Conservation (phyloP, 2,329 filamentous ascomycete species). For the Aspergillus transmontanensis region DNA sequence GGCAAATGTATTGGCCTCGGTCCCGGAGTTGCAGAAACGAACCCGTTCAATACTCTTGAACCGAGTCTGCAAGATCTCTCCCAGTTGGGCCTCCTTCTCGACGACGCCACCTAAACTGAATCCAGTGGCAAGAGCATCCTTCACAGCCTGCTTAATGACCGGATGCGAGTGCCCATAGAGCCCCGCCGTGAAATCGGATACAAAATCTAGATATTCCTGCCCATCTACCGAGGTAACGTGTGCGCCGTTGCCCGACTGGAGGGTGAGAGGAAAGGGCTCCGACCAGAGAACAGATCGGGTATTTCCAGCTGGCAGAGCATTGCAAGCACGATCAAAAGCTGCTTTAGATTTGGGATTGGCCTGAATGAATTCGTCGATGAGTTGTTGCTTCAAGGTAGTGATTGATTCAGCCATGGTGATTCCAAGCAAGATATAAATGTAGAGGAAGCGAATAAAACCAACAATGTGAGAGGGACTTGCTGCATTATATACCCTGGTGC, state of each 20-base stretch:
- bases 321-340: too few species aligned
- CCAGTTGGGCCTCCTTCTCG: conserved; percentile 56
- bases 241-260: conserved; percentile 29
- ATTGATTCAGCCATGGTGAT: too few species aligned
- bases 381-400: too few species aligned
- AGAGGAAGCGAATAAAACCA: too few species aligned
- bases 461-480: too few species aligned
- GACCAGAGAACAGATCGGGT: conserved; percentile 29
- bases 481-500: too few species aligned
- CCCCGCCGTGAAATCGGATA: conserved; percentile 66
- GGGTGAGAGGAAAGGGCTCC: conserved; percentile 36
- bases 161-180: conserved; percentile 68
- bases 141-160: conserved; percentile 53
- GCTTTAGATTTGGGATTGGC: too few species aligned
- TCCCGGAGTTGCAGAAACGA: conserved; percentile 67
- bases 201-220: conserved; percentile 58
- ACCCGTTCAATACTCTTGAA: conserved; percentile 58
- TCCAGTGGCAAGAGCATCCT: conserved; percentile 50
- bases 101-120: conserved; percentile 60
- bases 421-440: too few species aligned
- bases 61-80: conserved; percentile 53
- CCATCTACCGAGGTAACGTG: conserved; percentile 37
- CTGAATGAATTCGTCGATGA: too few species aligned
- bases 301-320: conserved; percentile 23
- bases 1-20: conserved; percentile 65